Conservation (phyloP, 805 yeast genomes). For the Yueomyces sp. region DNA sequence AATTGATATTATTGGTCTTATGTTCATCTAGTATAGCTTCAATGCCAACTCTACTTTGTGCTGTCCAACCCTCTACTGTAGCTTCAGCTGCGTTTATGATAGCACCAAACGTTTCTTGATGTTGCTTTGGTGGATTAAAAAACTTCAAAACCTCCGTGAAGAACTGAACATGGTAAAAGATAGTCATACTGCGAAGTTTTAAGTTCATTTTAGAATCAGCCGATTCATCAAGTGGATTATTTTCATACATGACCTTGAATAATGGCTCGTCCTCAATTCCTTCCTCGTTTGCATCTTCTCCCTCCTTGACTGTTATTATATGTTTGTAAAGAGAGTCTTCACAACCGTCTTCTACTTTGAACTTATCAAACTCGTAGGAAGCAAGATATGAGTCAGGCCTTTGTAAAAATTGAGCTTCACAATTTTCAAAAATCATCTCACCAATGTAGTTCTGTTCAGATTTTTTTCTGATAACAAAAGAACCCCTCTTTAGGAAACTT, state of each 20-base stretch:
- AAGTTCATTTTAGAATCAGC: slow-evolving; percentile 73
- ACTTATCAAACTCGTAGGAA: slow-evolving; percentile 63
- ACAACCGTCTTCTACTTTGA: slow-evolving; percentile 81
- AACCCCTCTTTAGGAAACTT: slow-evolving; percentile 63
- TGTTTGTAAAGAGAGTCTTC: slow-evolving; percentile 69
- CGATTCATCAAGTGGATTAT: slow-evolving; percentile 68
- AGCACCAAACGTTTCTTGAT: slow-evolving; percentile 78
- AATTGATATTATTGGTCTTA: slow-evolving; percentile 70
- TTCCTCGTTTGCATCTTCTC: slow-evolving; percentile 12
- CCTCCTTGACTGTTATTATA: slow-evolving; percentile 68
- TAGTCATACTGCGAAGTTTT: slow-evolving; percentile 73
- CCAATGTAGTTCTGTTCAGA: slow-evolving; percentile 38
- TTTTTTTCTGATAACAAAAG: slow-evolving; percentile 42
- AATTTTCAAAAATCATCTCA: slow-evolving; percentile 71
- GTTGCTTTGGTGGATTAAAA: slow-evolving; percentile 78
- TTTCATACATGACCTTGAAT: slow-evolving; percentile 70
- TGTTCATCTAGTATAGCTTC: slow-evolving; percentile 93
- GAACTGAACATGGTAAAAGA: slow-evolving; percentile 77
- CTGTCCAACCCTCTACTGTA: slow-evolving; percentile 80
- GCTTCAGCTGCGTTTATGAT: slow-evolving; percentile 91
- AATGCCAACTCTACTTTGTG: slow-evolving; percentile 81
- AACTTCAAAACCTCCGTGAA: slow-evolving; percentile 62
- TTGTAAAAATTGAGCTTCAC: slow-evolving; percentile 57
- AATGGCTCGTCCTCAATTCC: slow-evolving; percentile 36
- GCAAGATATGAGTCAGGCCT: slow-evolving; percentile 67